Evolutionary conservation across 108 stramenopile genomes (phyloP), one percentile per base, ranked within the genome.

Genomic region (Cyclotella distinguenda): DNA sequence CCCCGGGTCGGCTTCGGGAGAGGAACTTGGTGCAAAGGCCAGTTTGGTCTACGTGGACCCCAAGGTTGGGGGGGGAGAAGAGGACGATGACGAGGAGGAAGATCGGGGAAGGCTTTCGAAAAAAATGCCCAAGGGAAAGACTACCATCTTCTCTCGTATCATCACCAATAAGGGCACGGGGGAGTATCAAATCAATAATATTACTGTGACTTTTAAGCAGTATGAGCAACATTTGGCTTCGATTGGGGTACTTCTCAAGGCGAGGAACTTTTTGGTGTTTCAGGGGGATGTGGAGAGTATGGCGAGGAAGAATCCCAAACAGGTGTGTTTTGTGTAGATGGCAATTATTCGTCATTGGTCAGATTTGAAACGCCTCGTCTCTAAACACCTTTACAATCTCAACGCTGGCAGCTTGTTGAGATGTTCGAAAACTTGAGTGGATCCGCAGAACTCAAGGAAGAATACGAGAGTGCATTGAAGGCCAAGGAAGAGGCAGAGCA

Each of bases 211-310:
- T 12, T 86, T 79, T 62, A 86, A 93, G 19, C 70, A 85, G 49
- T 99, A 99, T 68, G 96, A 96, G 74, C 53, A 71, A 2, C 76
- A 75, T 10, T 81, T 96, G 45, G 86, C 79, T 12, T 63, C 82
- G 12, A 97, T 99, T 70, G 97, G 97, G n/a, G 97, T 99, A 10
- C 78, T 98, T 47, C 84, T 96, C 68, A 96, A 97, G 68, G 97
- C 96, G 4, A 82, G 98, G n/a, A 99, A 99, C 80, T 99, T 99
- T 76, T 73, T 99, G 21, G 98, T 99, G 18, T 99, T 99, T 79
- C 96, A 97, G 64, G 99, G 99, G 13, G 99, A 99, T 76, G 98
- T 99, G 22, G 97, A 98, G 73, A 78, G 84, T 40, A 83, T 98
- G 69, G 98, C 98, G 0, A 79, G 89, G 21, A 97, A 97, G 74